Conservation (phyloP, 2,329 filamentous ascomycete genomes). For the Myriosclerotinia duriaeana region DNA sequence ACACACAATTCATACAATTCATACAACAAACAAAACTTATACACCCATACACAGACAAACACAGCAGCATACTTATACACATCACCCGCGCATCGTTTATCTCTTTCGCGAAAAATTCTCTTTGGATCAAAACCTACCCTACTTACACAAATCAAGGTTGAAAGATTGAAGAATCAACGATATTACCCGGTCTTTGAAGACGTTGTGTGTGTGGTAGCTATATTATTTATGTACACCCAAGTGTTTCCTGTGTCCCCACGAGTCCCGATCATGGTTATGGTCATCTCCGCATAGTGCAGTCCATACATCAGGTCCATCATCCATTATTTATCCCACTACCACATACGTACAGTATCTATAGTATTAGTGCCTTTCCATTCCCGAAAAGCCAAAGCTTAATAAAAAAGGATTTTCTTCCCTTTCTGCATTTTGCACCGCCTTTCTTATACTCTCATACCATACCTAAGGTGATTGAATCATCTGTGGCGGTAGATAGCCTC, state of each 20-base stretch:
- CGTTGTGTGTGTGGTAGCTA: neutral
- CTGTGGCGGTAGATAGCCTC: conserved; percentile 3
- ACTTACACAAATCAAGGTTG: neutral
- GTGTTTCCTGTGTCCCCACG: conserved; percentile 19
- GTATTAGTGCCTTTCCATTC: neutral
- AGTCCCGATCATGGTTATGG: conserved; percentile 10
- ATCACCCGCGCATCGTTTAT: conserved; percentile 1
- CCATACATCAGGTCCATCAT: conserved; percentile 6
- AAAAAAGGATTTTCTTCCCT: conserved; percentile 7
- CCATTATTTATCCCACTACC: neutral
- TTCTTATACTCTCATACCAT: conserved; percentile 4
- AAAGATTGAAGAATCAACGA: neutral
- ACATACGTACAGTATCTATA: conserved; percentile 10
- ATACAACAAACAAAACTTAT: too few species aligned
- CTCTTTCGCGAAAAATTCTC: neutral
- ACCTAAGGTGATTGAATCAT: neutral
- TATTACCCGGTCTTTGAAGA: neutral
- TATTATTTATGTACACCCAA: conserved; percentile 10
- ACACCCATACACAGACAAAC: neutral
- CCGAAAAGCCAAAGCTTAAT: conserved; percentile 14
- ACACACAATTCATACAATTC: too few species aligned
- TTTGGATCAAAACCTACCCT: neutral
- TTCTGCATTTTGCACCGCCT: conserved; percentile 9
- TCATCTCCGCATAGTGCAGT: conserved; percentile 21
- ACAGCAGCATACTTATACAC: neutral